Conservation (phyloP, 2,329 filamentous ascomycete species). For the Neonectria hederae region DNA sequence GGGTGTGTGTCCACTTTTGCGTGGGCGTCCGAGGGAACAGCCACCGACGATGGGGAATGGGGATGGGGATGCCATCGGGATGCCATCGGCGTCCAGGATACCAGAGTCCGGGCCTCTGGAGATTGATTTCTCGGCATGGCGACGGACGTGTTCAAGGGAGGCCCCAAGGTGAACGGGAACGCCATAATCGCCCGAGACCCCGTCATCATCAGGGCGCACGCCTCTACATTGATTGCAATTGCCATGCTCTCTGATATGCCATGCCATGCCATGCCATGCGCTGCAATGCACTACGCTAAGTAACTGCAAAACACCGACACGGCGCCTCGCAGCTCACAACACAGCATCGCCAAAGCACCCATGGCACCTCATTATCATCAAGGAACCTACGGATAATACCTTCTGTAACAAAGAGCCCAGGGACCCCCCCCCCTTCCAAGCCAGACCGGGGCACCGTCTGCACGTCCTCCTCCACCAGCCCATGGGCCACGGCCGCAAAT, state of each 20-base stretch:
- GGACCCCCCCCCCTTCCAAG: no score
- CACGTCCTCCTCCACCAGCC: background rate
- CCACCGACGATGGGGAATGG: background rate
- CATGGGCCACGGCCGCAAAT: background rate
- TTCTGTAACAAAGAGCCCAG: no score
- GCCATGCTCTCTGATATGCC: slow-evolving; percentile 1
- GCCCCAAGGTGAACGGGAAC: slow-evolving; percentile 5
- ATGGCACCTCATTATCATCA: background rate
- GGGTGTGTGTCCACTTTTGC: background rate
- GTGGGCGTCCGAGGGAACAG: background rate
- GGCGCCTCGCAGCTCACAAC: background rate
- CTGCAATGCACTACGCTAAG: background rate
- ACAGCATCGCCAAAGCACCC: slow-evolving; percentile 1
- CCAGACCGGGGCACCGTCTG: no score
- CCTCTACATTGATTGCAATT: background rate
- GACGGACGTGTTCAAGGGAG: background rate
- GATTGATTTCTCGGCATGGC: background rate
- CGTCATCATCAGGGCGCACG: background rate
- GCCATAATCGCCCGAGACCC: slow-evolving; percentile 8
- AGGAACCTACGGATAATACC: no score
- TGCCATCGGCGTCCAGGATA: background rate
- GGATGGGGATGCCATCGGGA: background rate
- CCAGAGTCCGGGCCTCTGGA: background rate
- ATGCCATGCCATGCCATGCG: slow-evolving; percentile 11
- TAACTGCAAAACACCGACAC: background rate